phyloP scores from a whole-genome alignment of 805 yeast genomes.

The Kockiozyma suomiensis region DNA sequence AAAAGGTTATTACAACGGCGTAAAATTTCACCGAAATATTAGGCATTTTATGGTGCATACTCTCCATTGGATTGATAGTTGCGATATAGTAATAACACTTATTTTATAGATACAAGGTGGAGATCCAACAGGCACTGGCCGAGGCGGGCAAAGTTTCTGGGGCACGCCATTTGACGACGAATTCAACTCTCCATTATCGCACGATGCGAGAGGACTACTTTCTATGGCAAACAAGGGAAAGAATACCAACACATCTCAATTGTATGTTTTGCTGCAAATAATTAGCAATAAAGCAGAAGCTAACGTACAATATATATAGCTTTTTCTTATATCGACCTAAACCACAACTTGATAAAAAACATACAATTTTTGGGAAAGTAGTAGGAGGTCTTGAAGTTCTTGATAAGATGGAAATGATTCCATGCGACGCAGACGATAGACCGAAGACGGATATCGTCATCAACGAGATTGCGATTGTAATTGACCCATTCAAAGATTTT shows the following conservation, averaged over 20 bases:
- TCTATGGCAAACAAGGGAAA: constrained; percentile 95
- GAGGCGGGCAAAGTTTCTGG: constrained; percentile 39
- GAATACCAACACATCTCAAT: constrained; percentile 90
- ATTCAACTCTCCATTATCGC: constrained; percentile 66
- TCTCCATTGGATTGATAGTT: neutral
- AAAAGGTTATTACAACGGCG: constrained; percentile 43
- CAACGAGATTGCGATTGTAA: constrained; percentile 19
- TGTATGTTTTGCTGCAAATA: constrained; percentile 42
- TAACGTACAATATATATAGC: constrained; percentile 31
- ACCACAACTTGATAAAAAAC: constrained; percentile 67
- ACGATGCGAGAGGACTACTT: constrained; percentile 75
- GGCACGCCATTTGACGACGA: constrained; percentile 43
- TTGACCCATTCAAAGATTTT: constrained; percentile 35
- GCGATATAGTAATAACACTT: too few relatives aligned
- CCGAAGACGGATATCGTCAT: constrained; percentile 31
- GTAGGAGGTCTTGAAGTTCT: constrained; percentile 54
- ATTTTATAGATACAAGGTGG: constrained; percentile 42
- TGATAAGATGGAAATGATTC: constrained; percentile 48
- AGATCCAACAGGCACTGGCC: constrained; percentile 44
- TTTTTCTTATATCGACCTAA: constrained; percentile 76
- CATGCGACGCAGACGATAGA: constrained; percentile 27
- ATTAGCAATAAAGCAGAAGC: too few relatives aligned
- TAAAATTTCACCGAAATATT: constrained; percentile 42
- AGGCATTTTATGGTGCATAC: constrained; percentile 39
- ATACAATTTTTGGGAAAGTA: constrained; percentile 60